Percentiles rank a stretch among this genome's conserved stretches.
Conservation (phyloP, 2,329 filamentous ascomycete species). For the Aaosphaeria pasadenensis region DNA sequence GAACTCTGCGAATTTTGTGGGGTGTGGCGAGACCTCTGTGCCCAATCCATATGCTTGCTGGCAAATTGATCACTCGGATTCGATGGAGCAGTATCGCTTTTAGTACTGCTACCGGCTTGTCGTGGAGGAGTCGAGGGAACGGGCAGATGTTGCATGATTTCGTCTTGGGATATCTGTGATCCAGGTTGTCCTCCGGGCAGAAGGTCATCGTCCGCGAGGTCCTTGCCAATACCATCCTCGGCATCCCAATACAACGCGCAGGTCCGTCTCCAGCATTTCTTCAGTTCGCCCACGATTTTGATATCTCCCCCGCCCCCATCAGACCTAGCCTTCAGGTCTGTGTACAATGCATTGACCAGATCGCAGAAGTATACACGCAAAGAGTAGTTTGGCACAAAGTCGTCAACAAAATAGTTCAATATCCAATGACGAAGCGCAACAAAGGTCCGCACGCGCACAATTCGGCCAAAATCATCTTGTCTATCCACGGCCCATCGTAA, state of each 20-base stretch:
- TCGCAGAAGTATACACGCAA: constrained; percentile 77
- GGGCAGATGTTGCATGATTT: constrained; percentile 8
- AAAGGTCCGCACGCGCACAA: constrained; percentile 94
- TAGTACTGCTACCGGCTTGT: constrained; percentile 20
- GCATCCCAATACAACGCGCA: constrained; percentile 88
- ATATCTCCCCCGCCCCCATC: constrained; percentile 61
- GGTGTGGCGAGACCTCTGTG: constrained; percentile 31
- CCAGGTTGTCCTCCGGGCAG: constrained; percentile 69
- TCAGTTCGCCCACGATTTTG: constrained; percentile 89
- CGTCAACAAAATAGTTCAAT: constrained; percentile 94
- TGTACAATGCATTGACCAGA: constrained; percentile 66
- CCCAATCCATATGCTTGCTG: constrained; percentile 38
- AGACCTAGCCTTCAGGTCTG: constrained; percentile 49
- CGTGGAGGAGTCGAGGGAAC: constrained; percentile 23
- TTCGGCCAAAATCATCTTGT: constrained; percentile 79
- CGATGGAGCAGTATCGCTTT: constrained; percentile 31
- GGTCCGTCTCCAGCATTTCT: constrained; percentile 94
- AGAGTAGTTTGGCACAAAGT: constrained; percentile 76
- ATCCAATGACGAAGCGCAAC: constrained; percentile 97
- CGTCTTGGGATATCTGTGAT: constrained; percentile 20
- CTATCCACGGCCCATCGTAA: constrained; percentile 82
- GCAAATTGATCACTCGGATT: constrained; percentile 39
- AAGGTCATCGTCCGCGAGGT: constrained; percentile 65
- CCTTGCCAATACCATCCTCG: constrained; percentile 58
- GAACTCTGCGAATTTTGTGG: constrained; percentile 36